Conservation (phyloP, 495 filamentous ascomycete species). For the Podospora tetraspora region DNA sequence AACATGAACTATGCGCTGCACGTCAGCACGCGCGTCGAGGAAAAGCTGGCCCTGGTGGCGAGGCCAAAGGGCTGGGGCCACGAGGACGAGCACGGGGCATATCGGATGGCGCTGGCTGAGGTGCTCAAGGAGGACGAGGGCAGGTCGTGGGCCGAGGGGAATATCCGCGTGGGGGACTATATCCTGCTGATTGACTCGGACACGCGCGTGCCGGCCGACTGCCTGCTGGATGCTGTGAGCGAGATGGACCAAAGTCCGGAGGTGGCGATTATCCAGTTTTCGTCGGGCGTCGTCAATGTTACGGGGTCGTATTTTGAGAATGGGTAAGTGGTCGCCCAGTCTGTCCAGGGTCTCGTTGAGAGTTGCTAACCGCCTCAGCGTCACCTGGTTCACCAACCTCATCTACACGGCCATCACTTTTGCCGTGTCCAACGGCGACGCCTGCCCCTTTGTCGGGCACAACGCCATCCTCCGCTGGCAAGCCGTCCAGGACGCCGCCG, state of each 20-base stretch:
- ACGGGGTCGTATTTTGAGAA: constrained; percentile 55
- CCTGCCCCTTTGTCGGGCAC: constrained; percentile 64
- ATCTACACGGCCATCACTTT: constrained; percentile 66
- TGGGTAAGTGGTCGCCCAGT: constrained; percentile 31
- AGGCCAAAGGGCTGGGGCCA: constrained; percentile 44
- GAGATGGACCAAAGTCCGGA: constrained; percentile 69
- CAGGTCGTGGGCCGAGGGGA: constrained; percentile 63
- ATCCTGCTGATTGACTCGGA: constrained; percentile 65
- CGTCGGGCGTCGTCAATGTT: constrained; percentile 68
- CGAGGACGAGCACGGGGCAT: constrained; percentile 47
- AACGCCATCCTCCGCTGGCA: constrained; percentile 67
- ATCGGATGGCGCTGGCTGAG: constrained; percentile 45
- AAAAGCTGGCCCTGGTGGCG: constrained; percentile 43
- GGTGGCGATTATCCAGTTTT: constrained; percentile 64
- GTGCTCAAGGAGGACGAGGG: constrained; percentile 54
- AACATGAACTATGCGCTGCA: constrained; percentile 68
- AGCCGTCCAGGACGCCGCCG: constrained; percentile 59
- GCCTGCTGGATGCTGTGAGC: constrained; percentile 60
- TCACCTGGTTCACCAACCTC: constrained; percentile 70
- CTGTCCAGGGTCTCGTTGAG: background rate
- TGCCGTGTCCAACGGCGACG: constrained; percentile 62
- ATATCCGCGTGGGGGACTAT: constrained; percentile 65
- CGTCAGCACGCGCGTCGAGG: constrained; percentile 55
- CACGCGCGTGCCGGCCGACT: constrained; percentile 62
- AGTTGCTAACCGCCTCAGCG: constrained; percentile 26